phyloP scores from a whole-genome alignment of 2,329 filamentous ascomycete species.

The Botryotinia calthae region DNA sequence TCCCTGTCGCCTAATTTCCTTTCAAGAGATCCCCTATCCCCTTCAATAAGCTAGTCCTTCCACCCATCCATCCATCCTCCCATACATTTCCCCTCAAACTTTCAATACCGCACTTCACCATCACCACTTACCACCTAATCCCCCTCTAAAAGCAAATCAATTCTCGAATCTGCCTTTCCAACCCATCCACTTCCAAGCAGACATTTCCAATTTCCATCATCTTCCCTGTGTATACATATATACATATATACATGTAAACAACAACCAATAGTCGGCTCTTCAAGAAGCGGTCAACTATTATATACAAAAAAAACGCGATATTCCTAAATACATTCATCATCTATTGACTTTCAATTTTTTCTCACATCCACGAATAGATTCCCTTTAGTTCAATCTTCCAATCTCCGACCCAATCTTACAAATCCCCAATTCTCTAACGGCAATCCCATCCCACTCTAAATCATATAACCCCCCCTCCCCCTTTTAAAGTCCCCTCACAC shows the following conservation, averaged over 20 bases:
- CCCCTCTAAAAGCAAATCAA: rapidly evolving
- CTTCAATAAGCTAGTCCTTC: background rate
- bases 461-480: too few relatives aligned
- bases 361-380: background rate
- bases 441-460: too few relatives aligned
- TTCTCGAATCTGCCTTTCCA: background rate
- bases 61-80: background rate
- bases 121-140: background rate
- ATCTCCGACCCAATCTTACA: too few relatives aligned
- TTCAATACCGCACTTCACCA: background rate
- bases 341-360: too few relatives aligned
- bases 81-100: background rate
- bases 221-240: background rate
- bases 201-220: background rate
- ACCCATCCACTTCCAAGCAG: background rate
- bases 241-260: too few relatives aligned
- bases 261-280: too few relatives aligned
- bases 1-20: background rate
- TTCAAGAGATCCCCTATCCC: background rate
- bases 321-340: background rate
- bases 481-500: too few relatives aligned
- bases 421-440: too few relatives aligned
- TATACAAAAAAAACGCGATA: too few relatives aligned
- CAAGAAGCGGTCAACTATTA: too few relatives aligned
- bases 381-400: background rate